These are phyloP conservation scores for Corymbia citriodora DNA, from an alignment of 441 rosid species.

Conservation along the genomic window DNA sequence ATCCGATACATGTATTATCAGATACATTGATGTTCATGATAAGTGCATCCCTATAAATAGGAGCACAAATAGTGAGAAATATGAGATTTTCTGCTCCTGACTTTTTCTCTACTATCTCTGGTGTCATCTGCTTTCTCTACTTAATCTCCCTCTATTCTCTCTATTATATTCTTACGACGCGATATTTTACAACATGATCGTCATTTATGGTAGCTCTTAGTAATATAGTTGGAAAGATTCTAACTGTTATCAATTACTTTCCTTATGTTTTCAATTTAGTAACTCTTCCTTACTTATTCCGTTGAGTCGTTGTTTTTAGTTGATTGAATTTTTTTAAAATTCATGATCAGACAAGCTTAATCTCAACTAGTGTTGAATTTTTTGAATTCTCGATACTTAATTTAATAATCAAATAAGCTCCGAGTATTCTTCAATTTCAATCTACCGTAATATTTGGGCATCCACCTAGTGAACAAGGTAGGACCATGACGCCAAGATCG, in stretches of 20 bases:
- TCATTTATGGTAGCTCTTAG: neutral
- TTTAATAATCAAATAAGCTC: neutral
- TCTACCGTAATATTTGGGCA: neutral
- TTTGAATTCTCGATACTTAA: neutral
- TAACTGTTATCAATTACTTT: neutral
- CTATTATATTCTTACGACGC: too few species aligned
- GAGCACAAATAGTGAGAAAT: too few species aligned
- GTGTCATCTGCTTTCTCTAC: too few species aligned
- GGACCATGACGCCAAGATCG: neutral
- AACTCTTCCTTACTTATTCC: neutral
- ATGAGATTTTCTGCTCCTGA: too few species aligned
- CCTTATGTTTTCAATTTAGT: neutral
- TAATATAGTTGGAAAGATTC: neutral
- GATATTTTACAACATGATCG: too few species aligned
- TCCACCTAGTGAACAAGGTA: neutral
- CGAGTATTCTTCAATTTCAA: neutral
- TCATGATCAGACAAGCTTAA: neutral
- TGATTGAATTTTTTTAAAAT: too few species aligned
- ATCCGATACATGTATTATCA: too few species aligned
- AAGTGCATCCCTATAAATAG: too few species aligned
- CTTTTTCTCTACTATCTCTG: too few species aligned
- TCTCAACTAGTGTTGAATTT: neutral
- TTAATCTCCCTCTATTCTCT: too few species aligned
- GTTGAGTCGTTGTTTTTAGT: neutral
- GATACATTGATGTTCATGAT: too few species aligned